A percentile compares a stretch with the other conserved stretches of the same genome.
Conservation (phyloP, 73 alveolate genomes). For the Uronychia setigera region DNA sequence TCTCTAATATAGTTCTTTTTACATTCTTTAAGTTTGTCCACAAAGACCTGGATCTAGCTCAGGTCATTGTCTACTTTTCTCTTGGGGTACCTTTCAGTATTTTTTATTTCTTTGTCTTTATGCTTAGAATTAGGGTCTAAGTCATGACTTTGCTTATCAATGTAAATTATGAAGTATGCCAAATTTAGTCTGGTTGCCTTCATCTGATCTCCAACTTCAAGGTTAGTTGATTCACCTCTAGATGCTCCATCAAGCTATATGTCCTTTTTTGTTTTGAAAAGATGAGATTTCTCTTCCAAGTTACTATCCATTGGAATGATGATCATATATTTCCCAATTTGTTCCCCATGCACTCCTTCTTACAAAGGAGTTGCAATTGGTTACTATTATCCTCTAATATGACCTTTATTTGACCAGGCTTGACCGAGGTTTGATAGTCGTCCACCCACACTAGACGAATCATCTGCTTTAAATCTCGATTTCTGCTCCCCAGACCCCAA, state of each 20-base stretch:
- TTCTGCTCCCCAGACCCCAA: background rate
- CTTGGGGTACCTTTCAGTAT: constrained; percentile 11
- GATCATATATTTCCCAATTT: background rate
- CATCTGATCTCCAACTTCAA: background rate
- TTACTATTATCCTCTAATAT: background rate
- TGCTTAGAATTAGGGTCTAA: background rate
- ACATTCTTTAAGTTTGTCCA: background rate
- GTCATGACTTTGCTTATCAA: background rate
- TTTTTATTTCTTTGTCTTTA: background rate
- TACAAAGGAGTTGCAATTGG: no score
- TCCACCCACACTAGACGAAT: no score
- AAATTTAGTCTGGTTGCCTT: background rate
- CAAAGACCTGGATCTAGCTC: background rate
- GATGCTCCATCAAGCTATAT: background rate
- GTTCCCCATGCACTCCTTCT: background rate
- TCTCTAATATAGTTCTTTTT: constrained; percentile 5
- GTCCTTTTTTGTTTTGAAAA: background rate
- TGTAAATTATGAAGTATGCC: background rate
- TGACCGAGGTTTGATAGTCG: background rate
- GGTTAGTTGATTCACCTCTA: background rate
- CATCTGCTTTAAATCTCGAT: background rate
- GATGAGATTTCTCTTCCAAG: background rate
- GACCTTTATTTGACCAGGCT: background rate
- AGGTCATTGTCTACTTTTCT: constrained; percentile 6
- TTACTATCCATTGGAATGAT: background rate